Conservation (phyloP, 345 rosid genomes). For the Pistacia integerrima region DNA sequence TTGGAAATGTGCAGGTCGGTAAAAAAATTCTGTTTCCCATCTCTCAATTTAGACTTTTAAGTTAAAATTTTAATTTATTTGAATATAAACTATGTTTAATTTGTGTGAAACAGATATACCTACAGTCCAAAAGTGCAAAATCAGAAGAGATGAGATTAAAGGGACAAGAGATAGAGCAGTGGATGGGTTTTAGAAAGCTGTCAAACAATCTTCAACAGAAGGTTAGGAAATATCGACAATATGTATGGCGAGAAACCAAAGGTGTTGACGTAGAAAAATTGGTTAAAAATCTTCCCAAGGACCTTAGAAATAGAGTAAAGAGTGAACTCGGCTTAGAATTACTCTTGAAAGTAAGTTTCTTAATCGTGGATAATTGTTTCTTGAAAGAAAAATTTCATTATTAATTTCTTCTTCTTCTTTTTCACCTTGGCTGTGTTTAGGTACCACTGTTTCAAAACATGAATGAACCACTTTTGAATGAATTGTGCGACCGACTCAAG, state of each 20-base stretch:
- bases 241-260: neutral
- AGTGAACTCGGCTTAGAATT: neutral
- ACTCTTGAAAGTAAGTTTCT: no score
- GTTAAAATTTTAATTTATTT: no score
- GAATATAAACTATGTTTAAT: no score
- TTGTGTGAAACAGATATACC: neutral
- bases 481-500: no score
- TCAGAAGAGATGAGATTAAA: neutral
- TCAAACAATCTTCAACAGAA: neutral
- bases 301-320: neutral
- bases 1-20: slow-evolving; percentile 17
- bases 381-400: no score
- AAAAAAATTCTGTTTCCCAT: no score
- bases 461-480: no score
- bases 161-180: neutral
- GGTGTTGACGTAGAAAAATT: neutral
- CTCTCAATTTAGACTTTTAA: no score
- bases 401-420: no score
- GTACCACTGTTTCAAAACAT: no score
- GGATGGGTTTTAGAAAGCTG: neutral
- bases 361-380: no score
- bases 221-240: neutral
- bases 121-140: neutral
- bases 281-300: neutral
- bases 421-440: no score